phyloP scores from a whole-genome alignment of 73 alveolate genomes.

The Stentor coeruleus region DNA sequence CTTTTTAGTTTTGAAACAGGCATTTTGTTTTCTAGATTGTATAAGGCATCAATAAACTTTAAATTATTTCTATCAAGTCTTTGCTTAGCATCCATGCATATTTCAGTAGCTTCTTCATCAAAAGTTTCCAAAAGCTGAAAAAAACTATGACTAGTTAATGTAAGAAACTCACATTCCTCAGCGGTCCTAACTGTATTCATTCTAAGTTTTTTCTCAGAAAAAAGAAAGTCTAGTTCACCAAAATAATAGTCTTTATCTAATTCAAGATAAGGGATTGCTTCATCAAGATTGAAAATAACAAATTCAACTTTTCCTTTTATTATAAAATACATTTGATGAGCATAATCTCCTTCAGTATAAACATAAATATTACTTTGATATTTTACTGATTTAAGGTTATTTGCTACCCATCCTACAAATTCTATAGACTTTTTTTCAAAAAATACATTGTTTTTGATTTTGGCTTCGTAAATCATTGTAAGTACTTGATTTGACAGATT shows the following conservation, averaged over 20 bases:
- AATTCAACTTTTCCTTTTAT: neutral
- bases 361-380: neutral
- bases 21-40: too few relatives aligned
- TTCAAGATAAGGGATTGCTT: neutral
- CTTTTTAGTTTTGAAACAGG: too few relatives aligned
- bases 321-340: neutral
- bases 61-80: constrained; percentile 14
- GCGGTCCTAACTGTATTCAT: neutral
- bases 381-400: neutral
- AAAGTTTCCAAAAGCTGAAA: neutral
- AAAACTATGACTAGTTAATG: too few relatives aligned
- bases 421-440: neutral
- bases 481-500: neutral
- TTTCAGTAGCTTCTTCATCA: constrained; percentile 19
- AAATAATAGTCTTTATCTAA: neutral
- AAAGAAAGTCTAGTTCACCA: neutral
- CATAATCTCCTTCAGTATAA: neutral
- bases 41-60: too few relatives aligned
- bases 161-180: constrained; percentile 9
- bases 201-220: neutral
- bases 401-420: neutral
- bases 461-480: neutral
- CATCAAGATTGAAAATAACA: neutral
- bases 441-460: neutral
- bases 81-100: neutral